Evolutionary conservation across 352 stramenopile species (phyloP), one percentile per base, ranked within the genome.

Genomic region (Pythium volutum): DNA sequence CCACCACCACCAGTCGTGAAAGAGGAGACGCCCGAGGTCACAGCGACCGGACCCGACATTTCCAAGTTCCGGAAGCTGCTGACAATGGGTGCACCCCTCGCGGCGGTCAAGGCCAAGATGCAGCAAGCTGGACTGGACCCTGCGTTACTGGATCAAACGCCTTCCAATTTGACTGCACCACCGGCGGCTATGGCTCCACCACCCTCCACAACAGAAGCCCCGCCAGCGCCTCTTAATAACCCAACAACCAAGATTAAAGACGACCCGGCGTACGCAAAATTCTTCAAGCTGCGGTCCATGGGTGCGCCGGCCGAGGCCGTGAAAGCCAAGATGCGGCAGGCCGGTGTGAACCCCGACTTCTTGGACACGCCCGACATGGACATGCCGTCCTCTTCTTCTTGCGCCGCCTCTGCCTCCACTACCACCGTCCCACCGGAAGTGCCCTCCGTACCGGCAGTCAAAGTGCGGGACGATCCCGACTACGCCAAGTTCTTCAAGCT

Each of bases 51-150:
- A 9, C 55, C 66, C 15, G 75, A 87, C 42, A 47, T 87, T 45
- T 73, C 71, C 6, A 84, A 85, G 31, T 98, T 98, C 60, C 97
- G 97, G 38, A 98, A 98, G 63, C 85, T 99, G 70, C 54, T 95
- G 14, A 76, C 76, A 1, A 95, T 96, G 81, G 87, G 86, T 3
- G 82, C 92, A 12, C 86, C 83, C 2, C 69, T 84, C 7, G 89
- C 82, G 26, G 89, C 84, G 10, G 75, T 87, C 11, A 75, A 80
- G 46, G 76, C 69, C 10, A 91, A 84, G 47, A 84, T 98, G 73
- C 39, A 63, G 18, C 78, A 93, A 53, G 89, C 62, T 27, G 80
- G 80, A 0, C 53, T 89, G 5, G 66, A 91, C 45, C 78, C 81
- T 9, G 55, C 77, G n/a, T 66, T 88, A 5, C 52, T 90, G 18